phyloP scores from a whole-genome alignment of 2,329 filamentous ascomycete genomes.

The Botrytis medusae region DNA sequence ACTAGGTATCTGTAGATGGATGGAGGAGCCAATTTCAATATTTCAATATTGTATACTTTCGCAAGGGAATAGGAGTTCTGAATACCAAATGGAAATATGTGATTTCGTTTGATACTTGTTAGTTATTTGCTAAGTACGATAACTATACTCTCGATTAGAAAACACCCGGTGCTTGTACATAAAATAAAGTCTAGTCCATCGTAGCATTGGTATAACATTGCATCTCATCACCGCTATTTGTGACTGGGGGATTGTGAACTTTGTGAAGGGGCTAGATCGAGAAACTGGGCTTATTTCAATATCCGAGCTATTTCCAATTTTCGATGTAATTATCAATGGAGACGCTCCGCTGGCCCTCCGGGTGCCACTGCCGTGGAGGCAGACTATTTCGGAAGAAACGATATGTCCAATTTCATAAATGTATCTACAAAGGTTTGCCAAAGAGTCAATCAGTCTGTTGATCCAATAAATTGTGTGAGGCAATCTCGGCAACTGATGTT shows the following conservation, averaged over 20 bases:
- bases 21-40: not conserved
- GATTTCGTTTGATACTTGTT: not conserved
- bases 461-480: not conserved
- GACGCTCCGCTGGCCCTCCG: not conserved
- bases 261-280: not conserved
- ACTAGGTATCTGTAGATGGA: not conserved
- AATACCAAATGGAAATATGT: not conserved
- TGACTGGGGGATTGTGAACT: not conserved
- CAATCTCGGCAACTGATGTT: constrained; percentile 5
- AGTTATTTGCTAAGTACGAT: not conserved
- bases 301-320: not conserved
- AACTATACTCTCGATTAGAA: too few relatives aligned
- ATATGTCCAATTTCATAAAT: not conserved
- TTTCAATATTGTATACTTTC: not conserved
- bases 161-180: not conserved
- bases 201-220: not conserved
- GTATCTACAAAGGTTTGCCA: not conserved
- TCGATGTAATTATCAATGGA: not conserved
- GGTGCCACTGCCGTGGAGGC: not conserved
- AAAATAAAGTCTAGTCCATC: not conserved
- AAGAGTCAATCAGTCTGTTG: not conserved
- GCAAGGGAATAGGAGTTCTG: not conserved
- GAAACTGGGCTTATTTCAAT: not conserved
- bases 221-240: not conserved
- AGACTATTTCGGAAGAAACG: not conserved